phyloP scores from a whole-genome alignment of 2,329 filamentous ascomycete species.

The Dactylellina cionopaga region DNA sequence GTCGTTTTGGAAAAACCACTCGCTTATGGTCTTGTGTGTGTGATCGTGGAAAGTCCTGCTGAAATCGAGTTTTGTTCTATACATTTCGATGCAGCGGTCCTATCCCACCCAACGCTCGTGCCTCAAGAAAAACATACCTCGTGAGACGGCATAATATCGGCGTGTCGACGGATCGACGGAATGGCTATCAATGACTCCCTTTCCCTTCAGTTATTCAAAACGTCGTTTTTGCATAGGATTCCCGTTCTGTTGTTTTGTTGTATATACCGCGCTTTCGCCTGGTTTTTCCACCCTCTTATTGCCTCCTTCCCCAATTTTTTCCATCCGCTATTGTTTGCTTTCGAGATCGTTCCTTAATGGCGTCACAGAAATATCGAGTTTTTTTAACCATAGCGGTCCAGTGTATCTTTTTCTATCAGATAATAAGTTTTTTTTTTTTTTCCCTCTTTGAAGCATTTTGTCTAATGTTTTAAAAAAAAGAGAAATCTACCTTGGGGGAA shows the following conservation, averaged over 20 bases:
- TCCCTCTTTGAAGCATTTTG: slow-evolving; percentile 7
- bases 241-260: slow-evolving; percentile 12
- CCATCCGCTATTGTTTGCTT: slow-evolving; percentile 2
- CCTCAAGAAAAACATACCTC: background rate
- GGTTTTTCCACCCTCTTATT: background rate
- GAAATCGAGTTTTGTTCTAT: too few species aligned
- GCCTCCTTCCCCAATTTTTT: background rate
- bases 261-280: slow-evolving; percentile 28
- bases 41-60: background rate
- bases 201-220: background rate
- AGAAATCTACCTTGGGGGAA: too few species aligned
- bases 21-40: slow-evolving; percentile 3
- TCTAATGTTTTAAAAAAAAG: background rate
- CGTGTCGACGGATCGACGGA: background rate
- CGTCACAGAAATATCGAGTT: slow-evolving; percentile 38
- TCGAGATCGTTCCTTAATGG: slow-evolving; percentile 31
- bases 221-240: slow-evolving; percentile 18
- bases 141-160: background rate
- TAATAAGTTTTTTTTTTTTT: slow-evolving; percentile 21
- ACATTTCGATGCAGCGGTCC: background rate
- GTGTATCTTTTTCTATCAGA: slow-evolving; percentile 25
- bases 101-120: background rate
- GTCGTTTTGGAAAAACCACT: slow-evolving; percentile 9
- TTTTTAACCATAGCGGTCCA: slow-evolving; percentile 49
- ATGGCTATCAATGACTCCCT: slow-evolving; percentile 1